A percentile compares a stretch with the other conserved stretches of the same genome.
These are phyloP conservation scores for Rhexocercosporidium sp. DNA, from an alignment of 2,329 filamentous ascomycete genomes.

Conservation along the genomic window DNA sequence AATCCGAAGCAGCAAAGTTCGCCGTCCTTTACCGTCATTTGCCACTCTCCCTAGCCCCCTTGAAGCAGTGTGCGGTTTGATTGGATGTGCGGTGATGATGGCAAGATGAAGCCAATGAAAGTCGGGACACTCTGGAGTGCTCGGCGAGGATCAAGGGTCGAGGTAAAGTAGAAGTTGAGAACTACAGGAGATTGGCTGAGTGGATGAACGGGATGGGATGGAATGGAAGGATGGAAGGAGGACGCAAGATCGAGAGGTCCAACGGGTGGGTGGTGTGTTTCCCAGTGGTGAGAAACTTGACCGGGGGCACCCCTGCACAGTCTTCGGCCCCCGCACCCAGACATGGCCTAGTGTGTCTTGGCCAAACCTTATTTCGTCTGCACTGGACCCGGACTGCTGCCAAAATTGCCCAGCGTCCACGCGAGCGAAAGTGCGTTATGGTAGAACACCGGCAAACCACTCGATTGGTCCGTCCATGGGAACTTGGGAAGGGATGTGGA, in stretches of 20 bases:
- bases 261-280: too few species aligned
- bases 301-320: background rate
- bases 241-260: background rate
- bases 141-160: background rate
- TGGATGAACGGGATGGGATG: background rate
- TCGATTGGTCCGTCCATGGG: background rate
- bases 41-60: background rate
- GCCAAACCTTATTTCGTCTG: constrained; percentile 7
- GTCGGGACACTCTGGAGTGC: background rate
- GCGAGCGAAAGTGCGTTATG: background rate
- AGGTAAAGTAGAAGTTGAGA: too few species aligned
- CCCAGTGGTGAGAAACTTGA: too few species aligned
- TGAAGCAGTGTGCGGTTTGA: background rate
- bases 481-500: background rate
- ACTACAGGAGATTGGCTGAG: too few species aligned
- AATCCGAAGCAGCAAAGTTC: background rate
- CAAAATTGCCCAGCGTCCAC: background rate
- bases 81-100: background rate
- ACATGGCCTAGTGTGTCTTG: background rate
- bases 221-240: background rate
- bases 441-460: background rate
- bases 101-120: background rate
- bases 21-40: background rate
- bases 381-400: background rate
- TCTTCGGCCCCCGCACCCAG: background rate